Evolutionary conservation across 164 flowering plant genomes (phyloP).

Genomic region (Platanus orientalis): DNA sequence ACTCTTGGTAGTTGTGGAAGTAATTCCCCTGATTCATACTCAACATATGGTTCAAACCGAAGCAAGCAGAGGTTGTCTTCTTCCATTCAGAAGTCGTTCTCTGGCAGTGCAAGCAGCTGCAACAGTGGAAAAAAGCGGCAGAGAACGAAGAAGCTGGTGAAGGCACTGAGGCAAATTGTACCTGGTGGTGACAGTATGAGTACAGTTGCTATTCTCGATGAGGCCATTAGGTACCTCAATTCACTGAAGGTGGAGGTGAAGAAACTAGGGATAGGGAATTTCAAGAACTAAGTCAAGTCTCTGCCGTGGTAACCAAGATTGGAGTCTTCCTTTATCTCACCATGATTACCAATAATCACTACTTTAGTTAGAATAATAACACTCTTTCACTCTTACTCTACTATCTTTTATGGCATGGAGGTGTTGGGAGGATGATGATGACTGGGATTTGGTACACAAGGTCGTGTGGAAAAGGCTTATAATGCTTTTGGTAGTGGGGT

Average conservation of each 20-base stretch:
- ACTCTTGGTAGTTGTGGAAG: slow-evolving; percentile 38
- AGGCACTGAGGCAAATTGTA: slow-evolving; percentile 54
- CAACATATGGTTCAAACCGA: slow-evolving; percentile 33
- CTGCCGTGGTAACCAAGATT: neutral
- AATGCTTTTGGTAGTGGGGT: slow-evolving; percentile 4
- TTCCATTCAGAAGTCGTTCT: slow-evolving; percentile 27
- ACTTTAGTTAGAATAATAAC: neutral
- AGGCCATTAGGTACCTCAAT: slow-evolving; percentile 74
- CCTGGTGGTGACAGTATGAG: slow-evolving; percentile 70
- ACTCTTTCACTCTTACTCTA: neutral
- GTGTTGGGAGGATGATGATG: neutral
- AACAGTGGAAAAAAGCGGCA: slow-evolving; percentile 36
- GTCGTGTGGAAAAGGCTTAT: neutral
- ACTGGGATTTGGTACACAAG: neutral
- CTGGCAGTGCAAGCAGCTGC: slow-evolving; percentile 20
- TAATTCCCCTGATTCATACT: slow-evolving; percentile 50
- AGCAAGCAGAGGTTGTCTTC: slow-evolving; percentile 29
- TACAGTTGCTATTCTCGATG: slow-evolving; percentile 62
- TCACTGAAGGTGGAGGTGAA: slow-evolving; percentile 67
- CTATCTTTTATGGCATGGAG: neutral
- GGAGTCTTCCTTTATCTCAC: neutral
- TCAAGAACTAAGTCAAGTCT: slow-evolving; percentile 15
- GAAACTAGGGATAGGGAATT: slow-evolving; percentile 41
- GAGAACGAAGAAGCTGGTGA: slow-evolving; percentile 63
- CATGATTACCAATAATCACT: neutral